Conservation (phyloP, 2,329 filamentous ascomycete genomes). For the Aspergillus terreus region DNA sequence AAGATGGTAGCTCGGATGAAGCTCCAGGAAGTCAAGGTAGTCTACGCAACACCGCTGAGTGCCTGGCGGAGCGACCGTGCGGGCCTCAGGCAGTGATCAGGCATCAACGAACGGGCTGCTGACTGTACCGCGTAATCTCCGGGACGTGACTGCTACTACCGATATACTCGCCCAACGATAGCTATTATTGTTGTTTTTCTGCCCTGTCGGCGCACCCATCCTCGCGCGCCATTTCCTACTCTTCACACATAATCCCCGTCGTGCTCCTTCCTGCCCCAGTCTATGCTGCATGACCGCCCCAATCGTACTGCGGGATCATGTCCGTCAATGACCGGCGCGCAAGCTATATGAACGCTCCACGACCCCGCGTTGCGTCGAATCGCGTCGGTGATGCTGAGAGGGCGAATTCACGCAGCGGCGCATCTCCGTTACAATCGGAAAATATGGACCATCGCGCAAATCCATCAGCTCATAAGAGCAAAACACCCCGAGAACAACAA, state of each 20-base stretch:
- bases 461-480: slow-evolving; percentile 28
- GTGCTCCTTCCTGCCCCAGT: slow-evolving; percentile 3
- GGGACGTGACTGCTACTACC: slow-evolving; percentile 7
- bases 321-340: slow-evolving; percentile 39
- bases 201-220: neutral
- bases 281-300: slow-evolving; percentile 21
- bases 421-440: slow-evolving; percentile 28
- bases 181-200: neutral
- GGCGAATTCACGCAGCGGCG: slow-evolving; percentile 22
- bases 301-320: slow-evolving; percentile 29
- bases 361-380: slow-evolving; percentile 40
- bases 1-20: slow-evolving; percentile 23
- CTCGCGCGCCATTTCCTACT: neutral
- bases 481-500: slow-evolving; percentile 29
- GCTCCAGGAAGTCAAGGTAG: slow-evolving; percentile 24
- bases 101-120: slow-evolving; percentile 5
- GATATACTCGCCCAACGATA: slow-evolving; percentile 2
- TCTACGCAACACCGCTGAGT: slow-evolving; percentile 35
- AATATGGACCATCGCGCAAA: slow-evolving; percentile 32
- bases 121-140: slow-evolving; percentile 9
- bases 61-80: slow-evolving; percentile 25
- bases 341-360: slow-evolving; percentile 35
- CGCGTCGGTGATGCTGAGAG: slow-evolving; percentile 34
- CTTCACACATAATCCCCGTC: neutral
- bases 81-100: slow-evolving; percentile 19